Base-by-base conservation (phyloP, 75 land plant genomes). In the Selaginella moellendorffii region DNA sequence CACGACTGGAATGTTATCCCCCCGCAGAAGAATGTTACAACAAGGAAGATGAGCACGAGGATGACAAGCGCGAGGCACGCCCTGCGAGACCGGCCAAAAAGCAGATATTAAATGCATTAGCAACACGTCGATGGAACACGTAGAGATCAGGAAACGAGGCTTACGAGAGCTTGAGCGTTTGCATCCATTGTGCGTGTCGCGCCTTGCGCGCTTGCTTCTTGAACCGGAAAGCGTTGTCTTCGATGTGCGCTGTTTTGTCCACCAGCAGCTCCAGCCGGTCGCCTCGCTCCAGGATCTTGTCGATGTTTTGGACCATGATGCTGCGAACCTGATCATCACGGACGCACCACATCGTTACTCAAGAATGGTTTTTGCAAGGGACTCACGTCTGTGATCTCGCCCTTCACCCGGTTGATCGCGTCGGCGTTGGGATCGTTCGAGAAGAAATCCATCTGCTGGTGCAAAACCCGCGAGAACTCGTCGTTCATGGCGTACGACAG, bases 341-440 rank as follows among this genome's bases (percentile, higher is more conserved):
- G 14, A 5, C 14, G 14, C 14, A 36, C 14, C 46, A 36, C 14
- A 36, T 36, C 14, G 46, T 14, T 36, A 5, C 46, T 36, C 5
- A 5, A 36, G 46, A 14, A 36, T 36, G 46, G 10, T 5, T 36
- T 5, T 36, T 5, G 5, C 46, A 36, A 36, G 14, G 5, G 46
- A 36, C 46, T 5, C 46, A 36, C 14, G 14, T 36, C 46, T 36
- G 14, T 36, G 46, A 86, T 81, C 76, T 84, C 90, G 5, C 90
- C 87, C 77, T 63, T 77, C 8, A 86, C 53, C 23, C 90, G 79
- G 61, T 86, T 86, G 9, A 86, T 76, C 54, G 77, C 77, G 65
- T 84, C 87, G 14, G 84, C 84, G 77, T 83, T 81, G 52, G 90
- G 90, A 56, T 86, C 82, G 75, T 68, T 81, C 0, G 87, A 83